phyloP scores from a whole-genome alignment of 1,284 basidiomycete genomes.

The Cystobasidiaceae sp. region DNA sequence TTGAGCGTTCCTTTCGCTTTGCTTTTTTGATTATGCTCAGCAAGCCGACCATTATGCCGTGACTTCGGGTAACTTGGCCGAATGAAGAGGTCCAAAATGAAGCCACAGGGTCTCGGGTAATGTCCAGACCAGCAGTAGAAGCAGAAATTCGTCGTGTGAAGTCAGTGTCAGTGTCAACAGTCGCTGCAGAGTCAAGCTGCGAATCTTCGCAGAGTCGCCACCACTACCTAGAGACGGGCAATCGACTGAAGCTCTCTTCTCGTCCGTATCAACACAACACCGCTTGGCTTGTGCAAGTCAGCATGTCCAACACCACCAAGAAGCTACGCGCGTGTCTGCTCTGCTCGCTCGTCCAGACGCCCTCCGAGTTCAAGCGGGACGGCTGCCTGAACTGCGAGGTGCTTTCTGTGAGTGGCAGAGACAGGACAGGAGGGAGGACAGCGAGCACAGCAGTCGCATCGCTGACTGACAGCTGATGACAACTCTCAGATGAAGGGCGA shows the following conservation, averaged over 20 bases:
- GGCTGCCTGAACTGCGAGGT: slow-evolving; percentile 98
- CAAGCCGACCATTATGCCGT: slow-evolving; percentile 56
- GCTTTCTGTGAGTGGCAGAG: slow-evolving; percentile 63
- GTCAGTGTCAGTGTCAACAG: background rate
- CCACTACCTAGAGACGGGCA: too few relatives aligned
- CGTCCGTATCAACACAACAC: background rate
- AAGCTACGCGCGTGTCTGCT: slow-evolving; percentile 83
- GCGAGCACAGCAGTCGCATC: background rate
- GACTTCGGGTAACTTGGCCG: background rate
- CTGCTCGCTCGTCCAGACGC: slow-evolving; percentile 81
- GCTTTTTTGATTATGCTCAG: slow-evolving; percentile 97
- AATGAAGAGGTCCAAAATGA: too few relatives aligned
- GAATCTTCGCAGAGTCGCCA: background rate
- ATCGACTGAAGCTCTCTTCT: too few relatives aligned
- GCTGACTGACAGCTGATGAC: background rate
- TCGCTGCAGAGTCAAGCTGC: background rate
- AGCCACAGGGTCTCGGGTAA: too few relatives aligned
- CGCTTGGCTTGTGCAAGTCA: background rate
- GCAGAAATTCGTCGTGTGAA: too few relatives aligned
- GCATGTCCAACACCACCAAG: slow-evolving; percentile 55
- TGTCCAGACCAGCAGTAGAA: too few relatives aligned
- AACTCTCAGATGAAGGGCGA: slow-evolving; percentile 73
- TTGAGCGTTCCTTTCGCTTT: slow-evolving; percentile 86
- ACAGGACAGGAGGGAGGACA: background rate
- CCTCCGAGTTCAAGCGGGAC: slow-evolving; percentile 72